These are phyloP conservation scores for Trichoderma koningii DNA, from an alignment of 2,329 filamentous ascomycete genomes.

Conservation along the genomic window DNA sequence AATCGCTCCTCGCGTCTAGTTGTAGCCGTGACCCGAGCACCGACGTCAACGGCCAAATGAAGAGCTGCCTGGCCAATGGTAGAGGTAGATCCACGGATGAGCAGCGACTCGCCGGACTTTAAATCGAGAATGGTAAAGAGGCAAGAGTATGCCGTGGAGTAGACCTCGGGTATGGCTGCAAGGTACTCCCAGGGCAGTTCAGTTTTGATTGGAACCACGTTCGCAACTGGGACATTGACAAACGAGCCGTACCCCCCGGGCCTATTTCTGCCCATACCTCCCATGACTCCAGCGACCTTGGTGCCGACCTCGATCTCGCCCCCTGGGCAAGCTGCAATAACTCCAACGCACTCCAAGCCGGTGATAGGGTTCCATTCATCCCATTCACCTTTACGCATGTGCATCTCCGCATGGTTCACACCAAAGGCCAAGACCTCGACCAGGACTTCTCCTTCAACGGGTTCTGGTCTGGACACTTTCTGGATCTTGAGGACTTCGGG, in stretches of 20 bases:
- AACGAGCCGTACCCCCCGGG: slow-evolving; percentile 44
- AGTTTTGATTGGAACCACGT: slow-evolving; percentile 13
- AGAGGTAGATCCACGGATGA: slow-evolving; percentile 26
- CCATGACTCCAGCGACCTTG: slow-evolving; percentile 45
- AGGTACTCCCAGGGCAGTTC: slow-evolving; percentile 23
- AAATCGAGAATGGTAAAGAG: slow-evolving; percentile 17
- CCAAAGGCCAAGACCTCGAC: slow-evolving; percentile 46
- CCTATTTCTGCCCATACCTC: slow-evolving; percentile 44
- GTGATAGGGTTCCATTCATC: slow-evolving; percentile 43
- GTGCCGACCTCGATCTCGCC: slow-evolving; percentile 39
- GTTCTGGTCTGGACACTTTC: slow-evolving; percentile 24
- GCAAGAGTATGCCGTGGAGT: slow-evolving; percentile 22
- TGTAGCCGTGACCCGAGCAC: slow-evolving; percentile 19
- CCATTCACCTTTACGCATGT: slow-evolving; percentile 49
- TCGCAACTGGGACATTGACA: background rate
- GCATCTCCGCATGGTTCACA: slow-evolving; percentile 49
- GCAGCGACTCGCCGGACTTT: slow-evolving; percentile 7
- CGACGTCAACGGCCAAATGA: slow-evolving; percentile 23
- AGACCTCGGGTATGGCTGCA: slow-evolving; percentile 20
- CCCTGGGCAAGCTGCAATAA: slow-evolving; percentile 41
- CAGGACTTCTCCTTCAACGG: slow-evolving; percentile 36
- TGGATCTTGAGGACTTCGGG: slow-evolving; percentile 19
- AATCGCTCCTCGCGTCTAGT: slow-evolving; percentile 13
- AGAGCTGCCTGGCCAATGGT: slow-evolving; percentile 24
- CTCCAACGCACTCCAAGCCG: slow-evolving; percentile 48